Base-by-base conservation (phyloP, 192 early-diverging fungal genomes). In the Coemansia sp. region DNA sequence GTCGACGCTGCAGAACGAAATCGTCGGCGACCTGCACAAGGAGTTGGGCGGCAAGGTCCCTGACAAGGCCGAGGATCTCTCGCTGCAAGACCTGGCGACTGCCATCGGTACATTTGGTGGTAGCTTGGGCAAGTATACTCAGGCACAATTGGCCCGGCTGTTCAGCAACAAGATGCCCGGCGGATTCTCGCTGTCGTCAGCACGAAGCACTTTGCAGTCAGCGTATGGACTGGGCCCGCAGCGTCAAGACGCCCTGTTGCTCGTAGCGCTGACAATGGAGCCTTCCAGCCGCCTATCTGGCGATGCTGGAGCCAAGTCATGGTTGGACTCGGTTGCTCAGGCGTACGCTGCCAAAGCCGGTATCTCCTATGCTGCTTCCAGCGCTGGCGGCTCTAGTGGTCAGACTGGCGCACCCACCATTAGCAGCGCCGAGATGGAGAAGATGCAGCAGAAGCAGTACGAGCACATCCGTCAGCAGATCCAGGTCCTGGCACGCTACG, bases 1-100 rank as follows among this genome's bases (percentile, higher is more conserved):
- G 79, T 92, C 92, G 11, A 97, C 94, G 41, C 87, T 98, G 22
- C 95, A 98, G 75, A 98, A 98, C 86, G 96, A 98, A 69, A 94
- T 98, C 41, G 84, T 98, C 61, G 96, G 95, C 78, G 95, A 97
- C 75, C 79, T 98, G 49, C 92, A 91, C 64, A 95, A 94, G 70
- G 96, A 98, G 81, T 95, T 98, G 85, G 90, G 89, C 69, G 87
- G 84, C 58, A 88, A 85, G 63, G 86, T 94, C 53, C 92, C 95
- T 22, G 95, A 96, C 74, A 95, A 95, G 82, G 89, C 92, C 63
- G 96, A 98, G 73, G 95, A 98, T 77, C 83, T 91, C 53, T 90
- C 95, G 36, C 83, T 95, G 58, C 87, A 88, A 41, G 95, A 97
- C 67, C 88, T 95, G 38, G 89, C 88, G 36, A 74, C 86, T 31